A percentile compares a stretch with the other conserved stretches of the same genome.
These are phyloP conservation scores for Didymella pomorum DNA, from an alignment of 2,329 filamentous ascomycete species.

Conservation along the genomic window DNA sequence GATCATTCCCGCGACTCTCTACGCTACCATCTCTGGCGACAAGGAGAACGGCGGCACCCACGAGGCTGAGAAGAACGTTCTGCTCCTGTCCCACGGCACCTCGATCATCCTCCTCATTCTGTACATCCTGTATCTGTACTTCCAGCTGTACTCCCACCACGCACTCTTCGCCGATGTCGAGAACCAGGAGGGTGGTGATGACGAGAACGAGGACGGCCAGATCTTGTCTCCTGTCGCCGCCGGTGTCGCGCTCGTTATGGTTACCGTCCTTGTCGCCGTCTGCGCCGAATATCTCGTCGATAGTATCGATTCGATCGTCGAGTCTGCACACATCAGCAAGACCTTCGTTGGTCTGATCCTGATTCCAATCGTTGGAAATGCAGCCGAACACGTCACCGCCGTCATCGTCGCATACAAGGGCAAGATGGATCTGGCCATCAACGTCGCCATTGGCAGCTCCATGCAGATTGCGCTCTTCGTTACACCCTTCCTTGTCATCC, in stretches of 20 bases:
- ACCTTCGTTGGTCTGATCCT: conserved; percentile 66
- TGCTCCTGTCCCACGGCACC: conserved; percentile 62
- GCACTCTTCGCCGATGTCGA: conserved; percentile 56
- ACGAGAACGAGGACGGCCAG: conserved; percentile 47
- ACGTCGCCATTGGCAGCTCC: conserved; percentile 62
- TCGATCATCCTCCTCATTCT: conserved; percentile 63
- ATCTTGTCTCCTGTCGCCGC: conserved; percentile 57
- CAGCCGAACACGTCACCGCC: conserved; percentile 64
- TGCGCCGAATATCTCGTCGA: conserved; percentile 64
- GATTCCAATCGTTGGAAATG: conserved; percentile 65
- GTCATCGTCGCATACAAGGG: conserved; percentile 64
- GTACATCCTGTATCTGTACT: conserved; percentile 63
- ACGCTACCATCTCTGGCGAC: conserved; percentile 56
- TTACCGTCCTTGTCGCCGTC: conserved; percentile 59
- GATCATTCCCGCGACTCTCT: conserved; percentile 63
- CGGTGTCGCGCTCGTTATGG: conserved; percentile 55
- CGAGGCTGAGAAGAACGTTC: conserved; percentile 56
- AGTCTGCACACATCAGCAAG: conserved; percentile 60
- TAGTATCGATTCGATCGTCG: conserved; percentile 63
- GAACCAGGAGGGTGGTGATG: conserved; percentile 41
- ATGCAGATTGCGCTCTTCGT: conserved; percentile 67
- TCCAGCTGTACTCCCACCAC: conserved; percentile 62
- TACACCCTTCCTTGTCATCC: conserved; percentile 64
- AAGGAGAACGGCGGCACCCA: conserved; percentile 43
- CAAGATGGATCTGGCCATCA: conserved; percentile 66